Evolutionary conservation across 768 basidiomycete species (phyloP).

Genomic region (Tricholoma hemisulphureum): DNA sequence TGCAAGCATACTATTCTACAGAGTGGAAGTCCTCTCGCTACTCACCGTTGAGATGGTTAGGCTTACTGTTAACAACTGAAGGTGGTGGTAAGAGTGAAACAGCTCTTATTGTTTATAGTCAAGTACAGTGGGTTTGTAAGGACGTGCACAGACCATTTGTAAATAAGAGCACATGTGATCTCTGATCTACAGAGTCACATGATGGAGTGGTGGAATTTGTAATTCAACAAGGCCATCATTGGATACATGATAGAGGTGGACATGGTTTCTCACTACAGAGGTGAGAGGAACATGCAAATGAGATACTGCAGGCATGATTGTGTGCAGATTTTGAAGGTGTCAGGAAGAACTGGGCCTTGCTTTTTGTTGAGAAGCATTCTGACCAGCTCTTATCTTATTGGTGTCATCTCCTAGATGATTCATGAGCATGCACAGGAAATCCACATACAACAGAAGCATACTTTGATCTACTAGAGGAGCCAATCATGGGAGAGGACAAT

Average conservation of each 20-base stretch:
- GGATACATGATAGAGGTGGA: constrained; percentile 22
- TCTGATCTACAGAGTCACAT: too few species aligned
- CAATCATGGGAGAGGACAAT: constrained; percentile 14
- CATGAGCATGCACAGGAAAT: constrained; percentile 37
- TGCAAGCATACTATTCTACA: too few species aligned
- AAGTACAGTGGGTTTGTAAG: too few species aligned
- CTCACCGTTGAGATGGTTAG: too few species aligned
- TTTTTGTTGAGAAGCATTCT: constrained; percentile 29
- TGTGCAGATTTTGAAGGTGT: constrained; percentile 31
- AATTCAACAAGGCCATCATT: constrained; percentile 28
- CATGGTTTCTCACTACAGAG: constrained; percentile 16
- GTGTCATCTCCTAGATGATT: constrained; percentile 32
- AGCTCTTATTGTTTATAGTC: too few species aligned
- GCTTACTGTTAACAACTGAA: too few species aligned
- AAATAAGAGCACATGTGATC: too few species aligned
- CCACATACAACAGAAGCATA: constrained; percentile 31
- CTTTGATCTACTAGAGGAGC: constrained; percentile 31
- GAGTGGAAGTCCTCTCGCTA: too few species aligned
- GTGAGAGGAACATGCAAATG: constrained; percentile 34
- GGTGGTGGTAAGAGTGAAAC: too few species aligned
- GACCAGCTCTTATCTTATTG: constrained; percentile 26
- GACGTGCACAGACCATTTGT: too few species aligned
- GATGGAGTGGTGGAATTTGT: too few species aligned
- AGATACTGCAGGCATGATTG: constrained; percentile 24
- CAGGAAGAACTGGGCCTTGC: too few species aligned